Evolutionary conservation across 2,329 filamentous ascomycete genomes (phyloP).

Genomic region (Xylaria sp.): DNA sequence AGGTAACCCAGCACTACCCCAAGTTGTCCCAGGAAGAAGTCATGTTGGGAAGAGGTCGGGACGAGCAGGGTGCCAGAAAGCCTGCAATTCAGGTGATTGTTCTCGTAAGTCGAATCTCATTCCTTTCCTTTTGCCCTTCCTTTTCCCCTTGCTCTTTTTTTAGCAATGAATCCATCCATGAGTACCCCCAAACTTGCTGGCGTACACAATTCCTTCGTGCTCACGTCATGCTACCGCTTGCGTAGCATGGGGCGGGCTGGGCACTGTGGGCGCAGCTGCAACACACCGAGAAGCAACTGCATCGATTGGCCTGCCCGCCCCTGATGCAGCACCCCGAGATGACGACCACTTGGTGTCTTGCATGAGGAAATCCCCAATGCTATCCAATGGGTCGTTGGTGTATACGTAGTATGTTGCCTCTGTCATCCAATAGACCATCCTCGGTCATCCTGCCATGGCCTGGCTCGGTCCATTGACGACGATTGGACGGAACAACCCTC

Average conservation of each 20-base stretch:
- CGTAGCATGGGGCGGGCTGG: constrained; percentile 14
- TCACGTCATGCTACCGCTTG: constrained; percentile 14
- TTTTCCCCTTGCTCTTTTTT: neutral
- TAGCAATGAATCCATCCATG: neutral
- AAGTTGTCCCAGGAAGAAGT: constrained; percentile 7
- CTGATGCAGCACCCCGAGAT: constrained; percentile 26
- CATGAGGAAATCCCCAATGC: constrained; percentile 39
- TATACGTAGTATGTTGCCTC: constrained; percentile 5
- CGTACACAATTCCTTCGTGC: constrained; percentile 34
- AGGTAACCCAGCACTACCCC: neutral
- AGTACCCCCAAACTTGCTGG: neutral
- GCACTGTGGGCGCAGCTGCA: constrained; percentile 33
- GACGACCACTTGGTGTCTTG: constrained; percentile 34
- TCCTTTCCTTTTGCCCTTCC: too few relatives aligned
- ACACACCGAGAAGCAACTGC: constrained; percentile 30
- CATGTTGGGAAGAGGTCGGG: constrained; percentile 37
- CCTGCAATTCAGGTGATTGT: constrained; percentile 79
- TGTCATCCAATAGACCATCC: constrained; percentile 3
- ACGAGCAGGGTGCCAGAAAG: constrained; percentile 39
- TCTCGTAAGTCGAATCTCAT: constrained; percentile 66
- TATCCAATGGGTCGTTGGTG: constrained; percentile 19
- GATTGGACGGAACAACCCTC: constrained; percentile 18
- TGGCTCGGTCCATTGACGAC: constrained; percentile 8
- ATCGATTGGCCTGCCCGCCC: constrained; percentile 25
- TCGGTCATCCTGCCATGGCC: constrained; percentile 1